Conservation (phyloP, 2,329 filamentous ascomycete species). For the Rutstroemia sp. region DNA sequence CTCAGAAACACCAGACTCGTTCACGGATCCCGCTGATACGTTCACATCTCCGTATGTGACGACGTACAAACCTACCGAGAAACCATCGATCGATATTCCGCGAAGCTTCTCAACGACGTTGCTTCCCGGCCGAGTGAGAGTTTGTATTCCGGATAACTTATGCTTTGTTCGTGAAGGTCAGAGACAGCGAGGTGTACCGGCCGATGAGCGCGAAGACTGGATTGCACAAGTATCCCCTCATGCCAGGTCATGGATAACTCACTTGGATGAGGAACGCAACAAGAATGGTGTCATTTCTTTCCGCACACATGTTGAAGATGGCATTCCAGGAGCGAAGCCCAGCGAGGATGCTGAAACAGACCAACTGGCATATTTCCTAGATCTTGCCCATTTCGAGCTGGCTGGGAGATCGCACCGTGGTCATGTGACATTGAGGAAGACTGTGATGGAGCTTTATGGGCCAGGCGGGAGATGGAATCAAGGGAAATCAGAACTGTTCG, state of each 20-base stretch:
- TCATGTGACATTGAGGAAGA: constrained; percentile 14
- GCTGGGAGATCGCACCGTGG: constrained; percentile 12
- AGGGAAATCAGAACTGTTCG: constrained; percentile 12
- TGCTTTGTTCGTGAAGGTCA: constrained; percentile 17
- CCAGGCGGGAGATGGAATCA: constrained; percentile 12
- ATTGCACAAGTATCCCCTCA: constrained; percentile 11
- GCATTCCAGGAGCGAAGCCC: background rate
- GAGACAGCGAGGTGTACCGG: constrained; percentile 8
- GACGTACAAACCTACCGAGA: constrained; percentile 1
- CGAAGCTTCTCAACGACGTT: background rate
- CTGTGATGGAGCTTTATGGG: constrained; percentile 12
- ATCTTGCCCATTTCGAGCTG: constrained; percentile 17
- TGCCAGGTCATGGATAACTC: constrained; percentile 13
- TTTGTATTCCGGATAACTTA: constrained; percentile 15
- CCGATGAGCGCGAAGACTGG: constrained; percentile 14
- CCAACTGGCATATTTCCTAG: constrained; percentile 18
- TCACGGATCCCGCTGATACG: constrained; percentile 13
- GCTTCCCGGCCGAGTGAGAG: constrained; percentile 2
- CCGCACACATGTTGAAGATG: constrained; percentile 11
- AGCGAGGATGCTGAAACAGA: constrained; percentile 13
- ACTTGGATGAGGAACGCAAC: constrained; percentile 12
- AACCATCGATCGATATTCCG: constrained; percentile 1
- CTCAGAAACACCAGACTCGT: constrained; percentile 10
- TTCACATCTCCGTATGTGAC: constrained; percentile 13
- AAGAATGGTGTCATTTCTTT: constrained; percentile 14